phyloP scores from a whole-genome alignment of 208 protist species.

The Trypanosomatidae sp. region DNA sequence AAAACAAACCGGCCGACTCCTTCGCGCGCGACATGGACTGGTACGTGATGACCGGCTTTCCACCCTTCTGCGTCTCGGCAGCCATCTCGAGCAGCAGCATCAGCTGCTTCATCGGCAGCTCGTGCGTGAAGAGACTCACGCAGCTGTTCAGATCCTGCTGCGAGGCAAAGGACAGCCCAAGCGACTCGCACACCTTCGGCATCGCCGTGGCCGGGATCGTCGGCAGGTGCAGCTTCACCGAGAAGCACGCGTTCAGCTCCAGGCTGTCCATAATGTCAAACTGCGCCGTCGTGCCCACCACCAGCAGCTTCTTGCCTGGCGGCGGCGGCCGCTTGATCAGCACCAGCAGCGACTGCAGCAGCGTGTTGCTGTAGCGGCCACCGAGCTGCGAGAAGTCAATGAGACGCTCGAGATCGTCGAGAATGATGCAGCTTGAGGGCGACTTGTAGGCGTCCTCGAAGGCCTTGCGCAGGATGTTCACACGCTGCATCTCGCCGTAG shows the following conservation, averaged over 20 bases:
- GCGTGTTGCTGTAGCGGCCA: slow-evolving; percentile 97
- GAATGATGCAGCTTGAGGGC: slow-evolving; percentile 94
- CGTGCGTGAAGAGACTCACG: slow-evolving; percentile 26
- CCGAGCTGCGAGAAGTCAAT: slow-evolving; percentile 98
- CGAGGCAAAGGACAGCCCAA: slow-evolving; percentile 50
- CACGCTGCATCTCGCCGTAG: slow-evolving; percentile 88
- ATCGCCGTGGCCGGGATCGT: slow-evolving; percentile 40
- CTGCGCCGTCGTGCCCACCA: slow-evolving; percentile 95
- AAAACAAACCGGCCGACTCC: slow-evolving; percentile 37
- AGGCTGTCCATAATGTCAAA: slow-evolving; percentile 89
- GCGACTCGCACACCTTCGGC: slow-evolving; percentile 32
- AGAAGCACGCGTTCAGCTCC: slow-evolving; percentile 92
- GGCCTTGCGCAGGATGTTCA: slow-evolving; percentile 94
- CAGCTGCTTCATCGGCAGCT: slow-evolving; percentile 81
- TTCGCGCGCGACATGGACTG: slow-evolving; percentile 56
- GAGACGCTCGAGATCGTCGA: slow-evolving; percentile 98
- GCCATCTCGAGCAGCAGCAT: slow-evolving; percentile 86
- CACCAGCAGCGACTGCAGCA: slow-evolving; percentile 97
- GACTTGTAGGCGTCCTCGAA: slow-evolving; percentile 99
- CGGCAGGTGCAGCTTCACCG: slow-evolving; percentile 78
- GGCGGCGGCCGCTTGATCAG: slow-evolving; percentile 95
- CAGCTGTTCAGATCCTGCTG: slow-evolving; percentile 32
- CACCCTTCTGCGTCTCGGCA: slow-evolving; percentile 36
- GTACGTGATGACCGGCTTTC: slow-evolving; percentile 31
- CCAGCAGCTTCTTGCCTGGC: slow-evolving; percentile 91